phyloP scores from a whole-genome alignment of 768 basidiomycete genomes.

The Sporobolomyces pararoseus region DNA sequence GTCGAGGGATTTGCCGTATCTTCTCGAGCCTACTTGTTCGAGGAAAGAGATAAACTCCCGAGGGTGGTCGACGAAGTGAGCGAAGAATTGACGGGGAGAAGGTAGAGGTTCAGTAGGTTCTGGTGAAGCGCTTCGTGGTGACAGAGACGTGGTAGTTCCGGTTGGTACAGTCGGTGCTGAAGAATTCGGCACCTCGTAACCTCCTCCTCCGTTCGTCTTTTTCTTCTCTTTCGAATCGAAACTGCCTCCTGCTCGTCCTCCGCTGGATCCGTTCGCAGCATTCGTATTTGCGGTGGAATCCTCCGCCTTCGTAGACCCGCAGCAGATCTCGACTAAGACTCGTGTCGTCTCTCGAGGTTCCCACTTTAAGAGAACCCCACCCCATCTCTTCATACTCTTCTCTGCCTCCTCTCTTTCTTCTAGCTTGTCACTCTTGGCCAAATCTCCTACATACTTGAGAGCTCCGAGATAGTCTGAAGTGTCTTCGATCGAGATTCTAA shows the following conservation, averaged over 20 bases:
- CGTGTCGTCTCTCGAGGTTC: constrained; percentile 85
- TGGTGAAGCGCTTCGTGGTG: background rate
- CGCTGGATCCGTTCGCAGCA: background rate
- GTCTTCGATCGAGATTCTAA: constrained; percentile 92
- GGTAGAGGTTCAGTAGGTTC: constrained; percentile 17
- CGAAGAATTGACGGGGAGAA: constrained; percentile 66
- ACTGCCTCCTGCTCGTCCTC: no score
- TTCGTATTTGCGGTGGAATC: background rate
- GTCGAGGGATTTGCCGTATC: constrained; percentile 59
- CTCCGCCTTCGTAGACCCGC: constrained; percentile 51
- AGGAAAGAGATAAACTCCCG: constrained; percentile 78
- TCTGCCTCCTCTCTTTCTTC: constrained; percentile 46
- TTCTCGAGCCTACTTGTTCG: constrained; percentile 71
- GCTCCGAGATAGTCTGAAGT: constrained; percentile 76
- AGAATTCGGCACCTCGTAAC: constrained; percentile 18
- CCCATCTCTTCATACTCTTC: constrained; percentile 50
- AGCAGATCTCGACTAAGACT: constrained; percentile 86
- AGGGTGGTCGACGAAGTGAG: constrained; percentile 88
- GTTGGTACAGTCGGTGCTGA: background rate
- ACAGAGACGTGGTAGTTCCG: background rate
- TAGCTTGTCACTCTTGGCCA: constrained; percentile 63
- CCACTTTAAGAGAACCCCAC: constrained; percentile 74
- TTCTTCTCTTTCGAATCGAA: background rate
- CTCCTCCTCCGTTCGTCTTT: background rate
- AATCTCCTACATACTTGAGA: constrained; percentile 67